A percentile compares a stretch with the other conserved stretches of the same genome.
phyloP scores from a whole-genome alignment of 495 filamentous ascomycete species.

The Chaetomium fimeti region DNA sequence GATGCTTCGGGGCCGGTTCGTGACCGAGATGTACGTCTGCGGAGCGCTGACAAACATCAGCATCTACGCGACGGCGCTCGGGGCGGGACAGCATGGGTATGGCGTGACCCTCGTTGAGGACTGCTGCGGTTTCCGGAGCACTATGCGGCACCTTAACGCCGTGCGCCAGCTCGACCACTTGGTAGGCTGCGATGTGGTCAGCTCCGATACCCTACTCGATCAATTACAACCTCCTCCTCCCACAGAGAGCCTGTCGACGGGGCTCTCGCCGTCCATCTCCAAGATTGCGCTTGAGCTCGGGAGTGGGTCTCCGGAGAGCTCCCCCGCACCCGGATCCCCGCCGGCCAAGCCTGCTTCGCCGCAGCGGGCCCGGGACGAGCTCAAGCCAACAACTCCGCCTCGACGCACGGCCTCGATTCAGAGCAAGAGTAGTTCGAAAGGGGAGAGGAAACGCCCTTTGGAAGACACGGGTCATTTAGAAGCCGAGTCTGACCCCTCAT shows the following conservation, averaged over 20 bases:
- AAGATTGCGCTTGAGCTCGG: slow-evolving; percentile 27
- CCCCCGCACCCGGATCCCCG: slow-evolving; percentile 7
- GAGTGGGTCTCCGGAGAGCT: slow-evolving; percentile 11
- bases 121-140: slow-evolving; percentile 79
- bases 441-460: slow-evolving; percentile 11
- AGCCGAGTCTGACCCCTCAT: slow-evolving; percentile 17
- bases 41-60: slow-evolving; percentile 86
- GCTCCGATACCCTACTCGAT: slow-evolving; percentile 57
- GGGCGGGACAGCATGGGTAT: slow-evolving; percentile 84
- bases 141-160: slow-evolving; percentile 69
- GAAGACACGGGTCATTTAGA: slow-evolving; percentile 19
- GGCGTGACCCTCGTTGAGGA: slow-evolving; percentile 83
- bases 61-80: slow-evolving; percentile 87
- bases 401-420: background rate
- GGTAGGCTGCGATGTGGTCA: slow-evolving; percentile 67
- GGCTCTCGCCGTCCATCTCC: slow-evolving; percentile 35
- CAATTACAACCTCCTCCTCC: slow-evolving; percentile 23
- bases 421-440: background rate
- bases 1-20: slow-evolving; percentile 68
- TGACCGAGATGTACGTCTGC: slow-evolving; percentile 90
- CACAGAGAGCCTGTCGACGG: slow-evolving; percentile 22
- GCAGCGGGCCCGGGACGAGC: slow-evolving; percentile 8
- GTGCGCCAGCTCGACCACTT: slow-evolving; percentile 72
- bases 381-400: background rate
- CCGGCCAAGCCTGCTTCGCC: slow-evolving; percentile 17